phyloP scores from a whole-genome alignment of 371 early-diverging fungal species.

The Massospora cicadina region DNA sequence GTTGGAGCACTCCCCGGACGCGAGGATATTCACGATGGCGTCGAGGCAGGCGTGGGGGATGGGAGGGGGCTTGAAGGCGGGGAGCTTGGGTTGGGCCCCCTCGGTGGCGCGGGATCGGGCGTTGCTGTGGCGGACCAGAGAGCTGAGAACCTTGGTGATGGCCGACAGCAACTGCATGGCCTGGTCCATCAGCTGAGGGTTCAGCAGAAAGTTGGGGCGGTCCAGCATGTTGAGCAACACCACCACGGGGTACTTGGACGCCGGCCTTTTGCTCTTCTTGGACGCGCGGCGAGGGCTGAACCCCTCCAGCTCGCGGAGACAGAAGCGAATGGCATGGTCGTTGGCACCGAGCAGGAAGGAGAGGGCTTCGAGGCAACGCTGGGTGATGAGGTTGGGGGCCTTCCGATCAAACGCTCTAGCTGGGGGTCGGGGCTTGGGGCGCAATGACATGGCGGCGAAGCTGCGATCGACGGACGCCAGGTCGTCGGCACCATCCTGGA shows the following conservation, averaged over 20 bases:
- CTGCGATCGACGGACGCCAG: constrained; percentile 56
- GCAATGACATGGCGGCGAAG: constrained; percentile 53
- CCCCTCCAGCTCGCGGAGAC: constrained; percentile 52
- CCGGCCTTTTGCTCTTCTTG: constrained; percentile 42
- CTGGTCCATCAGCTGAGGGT: constrained; percentile 65
- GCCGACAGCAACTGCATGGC: constrained; percentile 68
- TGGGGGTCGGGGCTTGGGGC: constrained; percentile 16
- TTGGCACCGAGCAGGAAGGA: constrained; percentile 48
- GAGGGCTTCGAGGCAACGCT: constrained; percentile 71
- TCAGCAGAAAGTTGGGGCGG: constrained; percentile 54
- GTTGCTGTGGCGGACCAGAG: constrained; percentile 17
- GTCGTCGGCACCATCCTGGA: constrained; percentile 67
- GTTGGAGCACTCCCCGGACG: constrained; percentile 78
- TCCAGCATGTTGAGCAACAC: constrained; percentile 68
- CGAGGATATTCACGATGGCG: constrained; percentile 70
- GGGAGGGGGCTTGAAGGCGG: constrained; percentile 35
- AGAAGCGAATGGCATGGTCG: constrained; percentile 42
- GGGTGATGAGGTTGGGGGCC: constrained; percentile 67
- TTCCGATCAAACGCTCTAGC: constrained; percentile 19
- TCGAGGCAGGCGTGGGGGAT: constrained; percentile 58
- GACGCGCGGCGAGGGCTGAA: constrained; percentile 27
- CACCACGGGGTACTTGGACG: constrained; percentile 68
- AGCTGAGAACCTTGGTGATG: constrained; percentile 49
- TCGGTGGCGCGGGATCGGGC: constrained; percentile 12
- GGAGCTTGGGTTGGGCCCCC: constrained; percentile 12